A percentile compares a stretch with the other conserved stretches of the same genome.
phyloP scores from a whole-genome alignment of 2,329 filamentous ascomycete species.

The Exophiala sp. region DNA sequence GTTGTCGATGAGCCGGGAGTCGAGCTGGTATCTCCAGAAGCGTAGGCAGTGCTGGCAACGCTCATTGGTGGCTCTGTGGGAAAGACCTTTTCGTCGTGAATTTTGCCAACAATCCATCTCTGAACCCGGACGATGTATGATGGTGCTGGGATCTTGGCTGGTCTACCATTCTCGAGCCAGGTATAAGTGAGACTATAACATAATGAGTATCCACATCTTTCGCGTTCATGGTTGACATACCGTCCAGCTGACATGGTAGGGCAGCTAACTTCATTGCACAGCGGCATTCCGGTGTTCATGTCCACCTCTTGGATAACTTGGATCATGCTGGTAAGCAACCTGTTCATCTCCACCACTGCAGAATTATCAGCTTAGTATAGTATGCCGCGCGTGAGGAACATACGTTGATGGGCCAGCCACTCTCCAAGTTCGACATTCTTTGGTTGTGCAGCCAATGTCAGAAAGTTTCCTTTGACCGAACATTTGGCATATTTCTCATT shows the following conservation, averaged over 20 bases:
- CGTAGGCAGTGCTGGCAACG: slow-evolving; percentile 51
- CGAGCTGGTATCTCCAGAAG: slow-evolving; percentile 47
- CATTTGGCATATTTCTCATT: slow-evolving; percentile 60
- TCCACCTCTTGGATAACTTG: slow-evolving; percentile 83
- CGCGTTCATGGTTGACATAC: slow-evolving; percentile 52
- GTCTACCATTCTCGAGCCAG: slow-evolving; percentile 84
- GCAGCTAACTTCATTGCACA: slow-evolving; percentile 79
- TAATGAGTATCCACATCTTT: slow-evolving; percentile 17
- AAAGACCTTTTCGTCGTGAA: slow-evolving; percentile 83
- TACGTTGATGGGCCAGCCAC: slow-evolving; percentile 94
- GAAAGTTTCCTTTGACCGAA: slow-evolving; percentile 95
- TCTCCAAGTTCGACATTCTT: slow-evolving; percentile 91
- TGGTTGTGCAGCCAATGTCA: slow-evolving; percentile 87
- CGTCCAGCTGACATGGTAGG: slow-evolving; percentile 90
- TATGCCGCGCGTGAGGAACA: slow-evolving; percentile 12
- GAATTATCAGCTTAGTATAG: not conserved
- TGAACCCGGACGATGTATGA: slow-evolving; percentile 96
- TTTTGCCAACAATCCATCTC: slow-evolving; percentile 94
- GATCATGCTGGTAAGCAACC: slow-evolving; percentile 82
- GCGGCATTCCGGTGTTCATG: slow-evolving; percentile 62
- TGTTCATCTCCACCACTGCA: slow-evolving; percentile 84
- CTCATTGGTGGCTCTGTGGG: slow-evolving; percentile 71
- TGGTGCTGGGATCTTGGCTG: slow-evolving; percentile 83
- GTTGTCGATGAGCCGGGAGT: slow-evolving; percentile 37
- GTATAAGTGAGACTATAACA: slow-evolving; percentile 77